Evolutionary conservation across 2,329 filamentous ascomycete species (phyloP).

Genomic region (Decorospora gaudefroyi): DNA sequence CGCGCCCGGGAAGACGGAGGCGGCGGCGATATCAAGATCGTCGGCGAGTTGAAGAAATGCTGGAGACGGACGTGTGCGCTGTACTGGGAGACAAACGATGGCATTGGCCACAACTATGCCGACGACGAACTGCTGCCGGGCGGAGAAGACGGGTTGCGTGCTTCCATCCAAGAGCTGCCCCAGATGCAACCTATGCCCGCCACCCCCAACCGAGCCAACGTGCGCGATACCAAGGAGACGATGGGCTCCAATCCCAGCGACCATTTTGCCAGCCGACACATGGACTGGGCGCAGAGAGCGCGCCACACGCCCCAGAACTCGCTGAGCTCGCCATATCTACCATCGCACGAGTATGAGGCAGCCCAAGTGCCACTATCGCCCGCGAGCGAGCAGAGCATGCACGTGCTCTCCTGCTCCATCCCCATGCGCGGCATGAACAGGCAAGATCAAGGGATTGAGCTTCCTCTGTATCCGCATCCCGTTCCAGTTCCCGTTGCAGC

Average conservation of each 20-base stretch:
- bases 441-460: constrained; percentile 46
- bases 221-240: constrained; percentile 41
- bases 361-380: constrained; percentile 50
- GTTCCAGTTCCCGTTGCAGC: constrained; percentile 42
- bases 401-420: constrained; percentile 64
- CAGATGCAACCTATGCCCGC: constrained; percentile 20
- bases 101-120: constrained; percentile 61
- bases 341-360: constrained; percentile 39
- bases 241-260: constrained; percentile 46
- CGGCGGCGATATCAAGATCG: constrained; percentile 76
- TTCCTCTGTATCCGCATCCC: constrained; percentile 47
- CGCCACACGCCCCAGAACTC: constrained; percentile 48
- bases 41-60: constrained; percentile 93
- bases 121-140: constrained; percentile 75
- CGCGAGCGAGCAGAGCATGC: constrained; percentile 58
- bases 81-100: constrained; percentile 81
- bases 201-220: constrained; percentile 32
- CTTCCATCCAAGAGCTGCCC: constrained; percentile 29
- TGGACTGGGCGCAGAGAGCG: constrained; percentile 46
- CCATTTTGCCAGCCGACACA: constrained; percentile 45
- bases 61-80: constrained; percentile 89
- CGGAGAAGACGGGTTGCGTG: constrained; percentile 60
- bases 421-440: constrained; percentile 52
- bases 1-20: constrained; percentile 58
- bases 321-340: constrained; percentile 41